phyloP scores from a whole-genome alignment of 2,329 filamentous ascomycete genomes.

The Cladosporium sp. region DNA sequence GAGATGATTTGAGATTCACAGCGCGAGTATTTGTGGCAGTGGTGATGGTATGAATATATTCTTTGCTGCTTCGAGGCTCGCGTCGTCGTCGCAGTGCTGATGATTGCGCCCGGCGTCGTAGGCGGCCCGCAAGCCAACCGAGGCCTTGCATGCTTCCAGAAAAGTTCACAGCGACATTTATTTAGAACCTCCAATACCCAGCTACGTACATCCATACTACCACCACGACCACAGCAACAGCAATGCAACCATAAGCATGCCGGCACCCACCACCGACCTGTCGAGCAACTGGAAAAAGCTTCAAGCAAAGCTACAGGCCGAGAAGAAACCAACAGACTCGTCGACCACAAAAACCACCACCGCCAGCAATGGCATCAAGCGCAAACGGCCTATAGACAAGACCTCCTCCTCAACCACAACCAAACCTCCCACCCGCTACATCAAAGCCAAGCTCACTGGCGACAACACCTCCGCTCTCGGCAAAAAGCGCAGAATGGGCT shows the following conservation, averaged over 20 bases:
- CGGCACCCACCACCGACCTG: conserved; percentile 40
- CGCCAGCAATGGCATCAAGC: conserved; percentile 36
- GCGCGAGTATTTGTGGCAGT: neutral
- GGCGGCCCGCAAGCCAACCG: conserved; percentile 5
- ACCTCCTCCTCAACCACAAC: conserved; percentile 21
- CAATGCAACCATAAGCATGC: conserved; percentile 35
- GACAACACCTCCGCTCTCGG: conserved; percentile 5
- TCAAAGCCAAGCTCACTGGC: conserved; percentile 25
- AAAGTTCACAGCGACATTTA: conserved; percentile 10
- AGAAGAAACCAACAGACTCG: conserved; percentile 35
- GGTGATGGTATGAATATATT: conserved; percentile 14
- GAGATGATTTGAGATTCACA: neutral
- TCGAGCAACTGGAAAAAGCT: conserved; percentile 75
- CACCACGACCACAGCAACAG: neutral
- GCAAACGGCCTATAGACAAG: conserved; percentile 31
- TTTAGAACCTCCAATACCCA: neutral
- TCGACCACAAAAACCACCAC: conserved; percentile 22
- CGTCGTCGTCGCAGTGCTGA: neutral
- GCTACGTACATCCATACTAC: neutral
- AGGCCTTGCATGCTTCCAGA: neutral
- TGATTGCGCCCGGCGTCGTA: conserved; percentile 21
- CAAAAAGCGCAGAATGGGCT: conserved; percentile 55
- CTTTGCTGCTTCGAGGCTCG: conserved; percentile 17
- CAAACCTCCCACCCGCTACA: conserved; percentile 19
- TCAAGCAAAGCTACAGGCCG: conserved; percentile 56